Conservation (phyloP, 306 rosid genomes). For the Malus sylvestris region DNA sequence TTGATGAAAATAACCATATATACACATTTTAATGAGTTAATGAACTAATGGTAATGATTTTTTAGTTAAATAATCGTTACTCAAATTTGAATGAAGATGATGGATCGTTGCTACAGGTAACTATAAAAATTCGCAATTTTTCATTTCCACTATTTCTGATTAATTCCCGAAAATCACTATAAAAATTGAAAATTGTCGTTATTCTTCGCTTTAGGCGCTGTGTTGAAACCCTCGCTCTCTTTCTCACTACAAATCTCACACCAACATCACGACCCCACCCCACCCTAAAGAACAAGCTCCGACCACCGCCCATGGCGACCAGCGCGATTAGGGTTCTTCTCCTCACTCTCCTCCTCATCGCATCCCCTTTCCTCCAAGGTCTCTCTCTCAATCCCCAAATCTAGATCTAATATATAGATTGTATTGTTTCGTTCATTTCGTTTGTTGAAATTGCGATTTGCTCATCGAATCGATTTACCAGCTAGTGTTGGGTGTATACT, state of each 20-base stretch:
- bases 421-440: background rate
- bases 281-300: slow-evolving; percentile 27
- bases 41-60: rapidly evolving
- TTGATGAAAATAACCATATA: too few species aligned
- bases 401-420: slow-evolving; percentile 29
- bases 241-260: background rate
- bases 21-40: too few species aligned
- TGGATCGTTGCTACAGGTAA: too few species aligned
- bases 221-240: background rate
- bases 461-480: background rate
- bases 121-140: too few species aligned
- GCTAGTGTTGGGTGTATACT: slow-evolving; percentile 17
- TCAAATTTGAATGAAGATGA: too few species aligned
- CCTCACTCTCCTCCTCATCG: slow-evolving; percentile 59
- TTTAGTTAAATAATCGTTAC: too few species aligned
- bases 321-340: slow-evolving; percentile 40
- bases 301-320: slow-evolving; percentile 39
- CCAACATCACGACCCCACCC: background rate
- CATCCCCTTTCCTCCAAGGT: slow-evolving; percentile 71
- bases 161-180: too few species aligned
- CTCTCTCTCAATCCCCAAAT: slow-evolving; percentile 35
- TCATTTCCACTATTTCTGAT: too few species aligned
- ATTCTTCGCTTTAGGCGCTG: background rate
- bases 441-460: background rate
- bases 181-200: too few species aligned